Evolutionary conservation across 805 yeast genomes (phyloP).

Genomic region (Zygosaccharomyces gambellarensis): DNA sequence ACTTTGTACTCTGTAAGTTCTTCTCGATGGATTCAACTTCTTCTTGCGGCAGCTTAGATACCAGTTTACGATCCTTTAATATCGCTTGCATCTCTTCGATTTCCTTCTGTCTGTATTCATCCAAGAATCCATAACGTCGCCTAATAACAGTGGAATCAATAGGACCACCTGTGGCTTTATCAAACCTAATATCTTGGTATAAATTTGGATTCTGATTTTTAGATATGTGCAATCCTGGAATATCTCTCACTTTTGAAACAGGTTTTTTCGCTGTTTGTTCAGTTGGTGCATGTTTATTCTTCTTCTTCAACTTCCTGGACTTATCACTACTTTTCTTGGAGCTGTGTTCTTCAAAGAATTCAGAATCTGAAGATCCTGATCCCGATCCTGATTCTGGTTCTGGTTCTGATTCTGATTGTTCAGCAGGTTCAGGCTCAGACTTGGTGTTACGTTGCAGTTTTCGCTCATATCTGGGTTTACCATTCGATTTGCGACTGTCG

Average conservation of each 20-base stretch:
- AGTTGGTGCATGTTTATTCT: constrained; percentile 80
- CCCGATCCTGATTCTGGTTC: constrained; percentile 9
- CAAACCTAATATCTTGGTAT: constrained; percentile 83
- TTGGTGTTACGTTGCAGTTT: constrained; percentile 23
- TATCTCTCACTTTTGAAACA: constrained; percentile 64
- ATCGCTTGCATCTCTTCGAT: constrained; percentile 52
- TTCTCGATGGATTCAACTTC: constrained; percentile 53
- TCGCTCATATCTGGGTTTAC: constrained; percentile 1
- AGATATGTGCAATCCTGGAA: constrained; percentile 57
- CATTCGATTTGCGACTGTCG: constrained; percentile 1
- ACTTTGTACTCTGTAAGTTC: constrained; percentile 57
- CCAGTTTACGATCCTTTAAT: constrained; percentile 49
- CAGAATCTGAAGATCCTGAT: constrained; percentile 25
- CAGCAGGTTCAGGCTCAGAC: constrained; percentile 17
- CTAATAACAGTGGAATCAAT: constrained; percentile 64
- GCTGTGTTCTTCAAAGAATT: constrained; percentile 39
- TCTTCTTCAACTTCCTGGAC: constrained; percentile 30
- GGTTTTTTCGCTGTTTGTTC: constrained; percentile 71
- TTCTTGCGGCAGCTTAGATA: constrained; percentile 36
- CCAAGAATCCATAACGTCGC: constrained; percentile 77
- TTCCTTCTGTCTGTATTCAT: constrained; percentile 77
- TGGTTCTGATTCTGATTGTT: constrained; percentile 12
- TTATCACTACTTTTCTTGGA: constrained; percentile 18
- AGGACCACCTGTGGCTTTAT: constrained; percentile 82
- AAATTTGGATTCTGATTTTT: constrained; percentile 38